Evolutionary conservation across 1,284 basidiomycete species (phyloP).

Genomic region (Ganoderma multipileum): DNA sequence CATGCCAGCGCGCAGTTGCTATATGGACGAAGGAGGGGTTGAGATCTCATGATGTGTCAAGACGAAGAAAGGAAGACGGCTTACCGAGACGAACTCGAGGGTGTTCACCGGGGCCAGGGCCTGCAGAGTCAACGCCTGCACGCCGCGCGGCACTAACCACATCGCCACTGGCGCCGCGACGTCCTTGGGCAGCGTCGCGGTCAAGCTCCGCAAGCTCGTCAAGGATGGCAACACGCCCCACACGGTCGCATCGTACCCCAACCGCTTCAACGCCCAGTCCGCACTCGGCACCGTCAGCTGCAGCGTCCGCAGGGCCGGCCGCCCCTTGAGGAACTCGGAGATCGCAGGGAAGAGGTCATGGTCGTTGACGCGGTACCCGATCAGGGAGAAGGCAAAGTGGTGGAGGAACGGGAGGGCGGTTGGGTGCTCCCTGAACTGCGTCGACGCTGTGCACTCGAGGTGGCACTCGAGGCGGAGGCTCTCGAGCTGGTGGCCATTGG

Average conservation of each 20-base stretch:
- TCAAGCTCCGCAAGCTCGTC: slow-evolving; percentile 53
- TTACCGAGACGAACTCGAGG: slow-evolving; percentile 41
- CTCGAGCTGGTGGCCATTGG: slow-evolving; percentile 67
- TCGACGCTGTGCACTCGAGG: slow-evolving; percentile 55
- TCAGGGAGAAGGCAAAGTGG: slow-evolving; percentile 64
- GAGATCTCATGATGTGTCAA: not conserved
- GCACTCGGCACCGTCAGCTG: slow-evolving; percentile 58
- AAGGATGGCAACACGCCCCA: slow-evolving; percentile 76
- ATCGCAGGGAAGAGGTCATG: slow-evolving; percentile 71
- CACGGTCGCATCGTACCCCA: slow-evolving; percentile 70
- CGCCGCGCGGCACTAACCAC: slow-evolving; percentile 69
- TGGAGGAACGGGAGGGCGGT: slow-evolving; percentile 62
- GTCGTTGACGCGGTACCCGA: slow-evolving; percentile 57
- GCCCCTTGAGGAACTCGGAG: slow-evolving; percentile 67
- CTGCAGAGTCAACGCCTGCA: slow-evolving; percentile 60
- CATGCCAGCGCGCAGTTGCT: slow-evolving; percentile 68
- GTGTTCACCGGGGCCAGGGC: slow-evolving; percentile 44
- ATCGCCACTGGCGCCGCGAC: slow-evolving; percentile 66
- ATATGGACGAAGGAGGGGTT: not conserved
- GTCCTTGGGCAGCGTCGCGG: slow-evolving; percentile 69
- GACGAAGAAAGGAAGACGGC: slow-evolving; percentile 19
- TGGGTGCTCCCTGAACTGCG: slow-evolving; percentile 54
- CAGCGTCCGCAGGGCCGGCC: slow-evolving; percentile 58
- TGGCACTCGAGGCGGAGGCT: slow-evolving; percentile 60
- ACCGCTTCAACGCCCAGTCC: slow-evolving; percentile 50